Conservation (phyloP, 129 eudicot genomes). For the Arctium lappa region DNA sequence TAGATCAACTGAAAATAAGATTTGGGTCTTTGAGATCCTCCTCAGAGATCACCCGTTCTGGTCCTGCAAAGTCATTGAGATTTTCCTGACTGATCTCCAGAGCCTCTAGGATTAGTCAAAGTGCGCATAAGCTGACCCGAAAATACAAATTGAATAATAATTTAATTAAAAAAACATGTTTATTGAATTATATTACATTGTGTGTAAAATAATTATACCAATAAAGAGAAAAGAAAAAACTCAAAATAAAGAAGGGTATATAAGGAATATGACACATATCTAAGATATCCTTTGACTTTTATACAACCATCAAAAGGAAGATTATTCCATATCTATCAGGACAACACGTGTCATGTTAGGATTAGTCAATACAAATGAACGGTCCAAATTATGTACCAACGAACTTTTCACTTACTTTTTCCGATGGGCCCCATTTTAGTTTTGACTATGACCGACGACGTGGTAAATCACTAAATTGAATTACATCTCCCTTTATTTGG, state of each 20-base stretch:
- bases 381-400: background rate
- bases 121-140: background rate
- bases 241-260: background rate
- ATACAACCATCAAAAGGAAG: background rate
- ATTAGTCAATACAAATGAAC: background rate
- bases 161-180: too few relatives aligned
- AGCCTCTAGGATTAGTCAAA: too few relatives aligned
- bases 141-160: too few relatives aligned
- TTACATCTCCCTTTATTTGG: background rate
- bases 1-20: too few relatives aligned
- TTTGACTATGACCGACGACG: background rate
- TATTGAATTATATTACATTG: too few relatives aligned
- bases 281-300: background rate
- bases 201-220: too few relatives aligned
- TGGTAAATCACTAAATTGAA: background rate
- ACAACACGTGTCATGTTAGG: background rate
- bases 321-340: background rate
- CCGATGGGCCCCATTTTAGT: background rate
- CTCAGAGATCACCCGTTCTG: too few relatives aligned
- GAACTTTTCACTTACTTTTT: constrained; percentile 15
- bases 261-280: background rate
- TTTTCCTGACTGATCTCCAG: too few relatives aligned
- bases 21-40: too few relatives aligned
- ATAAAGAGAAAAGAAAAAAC: background rate
- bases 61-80: too few relatives aligned